Evolutionary conservation across 2,329 filamentous ascomycete species (phyloP).

Genomic region (Coniella lustricola): DNA sequence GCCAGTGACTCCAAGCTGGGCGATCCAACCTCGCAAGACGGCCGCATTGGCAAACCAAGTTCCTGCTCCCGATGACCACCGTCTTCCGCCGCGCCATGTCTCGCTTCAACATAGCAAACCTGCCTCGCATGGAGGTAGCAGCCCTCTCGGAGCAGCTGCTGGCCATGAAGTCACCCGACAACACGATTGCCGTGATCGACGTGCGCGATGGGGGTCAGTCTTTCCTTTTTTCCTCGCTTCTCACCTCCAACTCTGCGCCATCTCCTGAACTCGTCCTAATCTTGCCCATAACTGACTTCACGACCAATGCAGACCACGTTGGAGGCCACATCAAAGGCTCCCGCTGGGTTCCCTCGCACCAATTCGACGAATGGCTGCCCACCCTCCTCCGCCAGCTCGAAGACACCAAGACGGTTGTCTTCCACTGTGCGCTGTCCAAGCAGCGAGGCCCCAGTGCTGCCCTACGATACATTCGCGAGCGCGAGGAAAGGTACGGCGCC

Average conservation of each 20-base stretch:
- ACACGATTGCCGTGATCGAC: constrained; percentile 68
- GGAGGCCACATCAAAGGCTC: constrained; percentile 82
- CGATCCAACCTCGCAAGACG: too few species aligned
- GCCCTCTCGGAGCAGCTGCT: constrained; percentile 61
- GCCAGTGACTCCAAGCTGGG: neutral
- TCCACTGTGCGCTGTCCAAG: constrained; percentile 90
- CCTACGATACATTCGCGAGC: constrained; percentile 68
- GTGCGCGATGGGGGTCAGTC: constrained; percentile 72
- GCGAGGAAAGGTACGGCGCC: constrained; percentile 40
- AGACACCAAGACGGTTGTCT: constrained; percentile 77
- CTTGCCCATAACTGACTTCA: constrained; percentile 4
- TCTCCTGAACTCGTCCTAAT: too few species aligned
- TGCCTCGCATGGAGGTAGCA: constrained; percentile 62
- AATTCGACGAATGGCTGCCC: constrained; percentile 69
- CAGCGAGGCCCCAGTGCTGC: constrained; percentile 83
- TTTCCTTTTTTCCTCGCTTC: neutral
- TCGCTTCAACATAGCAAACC: constrained; percentile 39
- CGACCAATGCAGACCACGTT: constrained; percentile 60
- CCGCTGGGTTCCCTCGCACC: constrained; percentile 65
- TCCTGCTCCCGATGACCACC: constrained; percentile 2
- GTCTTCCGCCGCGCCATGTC: constrained; percentile 13
- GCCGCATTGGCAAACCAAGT: too few species aligned
- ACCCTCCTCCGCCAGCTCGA: constrained; percentile 73
- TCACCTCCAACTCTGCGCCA: neutral
- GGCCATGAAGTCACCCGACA: constrained; percentile 33